phyloP scores from a whole-genome alignment of 352 stramenopile species.

The Aphanomyces cochlioides region DNA sequence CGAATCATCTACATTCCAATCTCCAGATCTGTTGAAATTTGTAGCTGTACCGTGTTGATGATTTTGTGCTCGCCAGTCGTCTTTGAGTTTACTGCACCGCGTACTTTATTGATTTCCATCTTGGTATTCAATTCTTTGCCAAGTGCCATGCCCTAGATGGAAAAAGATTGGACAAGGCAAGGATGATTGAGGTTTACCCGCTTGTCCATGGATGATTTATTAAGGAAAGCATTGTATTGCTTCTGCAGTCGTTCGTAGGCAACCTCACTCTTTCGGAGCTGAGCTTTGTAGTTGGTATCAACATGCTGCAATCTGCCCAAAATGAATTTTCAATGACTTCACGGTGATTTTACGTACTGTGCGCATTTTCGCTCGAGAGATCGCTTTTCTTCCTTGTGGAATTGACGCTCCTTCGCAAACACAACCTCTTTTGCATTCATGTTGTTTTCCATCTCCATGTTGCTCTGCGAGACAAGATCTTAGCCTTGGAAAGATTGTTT shows the following conservation, averaged over 20 bases:
- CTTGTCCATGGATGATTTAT: conserved; percentile 15
- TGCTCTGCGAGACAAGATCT: conserved; percentile 35
- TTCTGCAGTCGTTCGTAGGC: conserved; percentile 73
- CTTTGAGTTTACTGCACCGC: background rate
- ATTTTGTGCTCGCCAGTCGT: conserved; percentile 18
- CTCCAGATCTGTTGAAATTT: too few relatives aligned
- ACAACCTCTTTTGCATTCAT: conserved; percentile 61
- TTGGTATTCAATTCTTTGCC: conserved; percentile 20
- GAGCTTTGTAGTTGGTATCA: conserved; percentile 68
- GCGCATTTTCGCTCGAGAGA: conserved; percentile 60
- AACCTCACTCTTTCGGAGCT: conserved; percentile 67
- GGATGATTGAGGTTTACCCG: background rate
- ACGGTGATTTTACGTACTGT: conserved; percentile 35
- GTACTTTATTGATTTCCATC: background rate
- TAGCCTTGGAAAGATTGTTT: background rate
- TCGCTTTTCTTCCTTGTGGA: conserved; percentile 60
- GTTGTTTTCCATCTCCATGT: conserved; percentile 56
- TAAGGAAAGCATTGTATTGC: conserved; percentile 23
- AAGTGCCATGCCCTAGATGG: conserved; percentile 18
- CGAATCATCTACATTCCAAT: conserved; percentile 14
- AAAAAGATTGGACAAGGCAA: background rate
- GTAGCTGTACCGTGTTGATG: conserved; percentile 15
- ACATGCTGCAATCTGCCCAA: conserved; percentile 54
- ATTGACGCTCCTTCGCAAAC: conserved; percentile 46
- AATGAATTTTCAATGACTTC: conserved; percentile 5